A percentile compares a stretch with the other conserved stretches of the same genome.
Evolutionary conservation across 2,329 filamentous ascomycete species (phyloP).

Genomic region (Neurospora crassa): DNA sequence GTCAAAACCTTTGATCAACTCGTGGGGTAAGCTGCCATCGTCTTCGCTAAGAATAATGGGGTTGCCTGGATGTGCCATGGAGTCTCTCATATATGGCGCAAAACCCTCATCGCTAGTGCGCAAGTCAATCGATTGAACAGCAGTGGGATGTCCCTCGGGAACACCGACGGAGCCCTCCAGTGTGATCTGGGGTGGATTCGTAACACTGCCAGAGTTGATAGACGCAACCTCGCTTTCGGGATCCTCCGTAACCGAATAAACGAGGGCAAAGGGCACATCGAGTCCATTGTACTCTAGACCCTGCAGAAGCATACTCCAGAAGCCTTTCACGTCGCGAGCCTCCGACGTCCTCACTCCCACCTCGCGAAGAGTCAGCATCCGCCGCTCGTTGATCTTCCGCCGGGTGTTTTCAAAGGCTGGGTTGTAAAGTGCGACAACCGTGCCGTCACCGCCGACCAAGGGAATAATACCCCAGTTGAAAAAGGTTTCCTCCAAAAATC

Average conservation of each 20-base stretch:
- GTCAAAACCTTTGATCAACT: conserved; percentile 56
- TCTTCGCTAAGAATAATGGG: conserved; percentile 61
- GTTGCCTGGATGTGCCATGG: conserved; percentile 54
- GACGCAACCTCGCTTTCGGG: conserved; percentile 62
- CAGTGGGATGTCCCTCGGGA: conserved; percentile 50
- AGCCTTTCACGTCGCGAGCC: conserved; percentile 62
- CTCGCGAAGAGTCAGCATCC: conserved; percentile 70
- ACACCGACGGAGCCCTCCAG: conserved; percentile 67
- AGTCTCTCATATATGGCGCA: conserved; percentile 64
- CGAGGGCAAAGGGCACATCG: conserved; percentile 66
- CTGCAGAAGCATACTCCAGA: conserved; percentile 61
- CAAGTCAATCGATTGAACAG: conserved; percentile 56
- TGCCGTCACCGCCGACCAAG: conserved; percentile 63
- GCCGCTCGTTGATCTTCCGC: conserved; percentile 65
- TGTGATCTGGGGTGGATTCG: conserved; percentile 53
- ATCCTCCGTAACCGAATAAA: conserved; percentile 68
- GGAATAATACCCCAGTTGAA: conserved; percentile 79
- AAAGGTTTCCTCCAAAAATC: conserved; percentile 68
- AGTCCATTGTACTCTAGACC: conserved; percentile 65
- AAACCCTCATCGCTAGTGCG: conserved; percentile 63
- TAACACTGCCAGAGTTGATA: conserved; percentile 56
- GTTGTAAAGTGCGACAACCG: conserved; percentile 68
- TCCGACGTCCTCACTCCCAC: conserved; percentile 65
- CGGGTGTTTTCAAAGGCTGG: conserved; percentile 74
- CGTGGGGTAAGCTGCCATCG: conserved; percentile 52